Evolutionary conservation across 2,329 filamentous ascomycete species (phyloP), one percentile per base, ranked within the genome.

Genomic region (Hypoxylon sp.): DNA sequence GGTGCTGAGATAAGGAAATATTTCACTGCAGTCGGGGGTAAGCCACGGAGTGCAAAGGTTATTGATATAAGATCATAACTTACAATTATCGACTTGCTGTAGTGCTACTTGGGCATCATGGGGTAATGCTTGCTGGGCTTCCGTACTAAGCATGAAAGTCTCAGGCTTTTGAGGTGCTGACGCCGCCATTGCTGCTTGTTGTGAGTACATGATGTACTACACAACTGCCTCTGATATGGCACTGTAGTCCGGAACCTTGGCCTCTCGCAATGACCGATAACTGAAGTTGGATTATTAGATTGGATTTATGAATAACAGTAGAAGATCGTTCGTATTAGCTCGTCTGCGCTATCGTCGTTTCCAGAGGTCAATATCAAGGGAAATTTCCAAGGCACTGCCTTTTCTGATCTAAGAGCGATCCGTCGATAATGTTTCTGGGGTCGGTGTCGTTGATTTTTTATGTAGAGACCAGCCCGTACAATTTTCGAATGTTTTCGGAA

Each of bases 1-100:
- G 96, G 96, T 44, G 96, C 96, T 48, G 96, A 99, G 76, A 99
- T 97, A 83, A 99, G 92, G 83, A 99, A 99, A 84, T 98, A 99
- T 89, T 99, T 99, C 78, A 99, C 94, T 97, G 79, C 29, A 71
- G 64, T 61, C 51, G 4, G 29, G 31, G 35, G 65, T 77, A 70
- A 80, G 76, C 54, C 22, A 70, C 35, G 11, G 14, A 50, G 14
- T 13, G 14, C 10, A n/a, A 10, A 48, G 17, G 11, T n/a, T 35
- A 14, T 37, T 29, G 29, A 19, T 76, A 10, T 3, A 3, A 24
- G 19, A 17, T 55, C 44, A 10, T 17, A 44, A 87, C 94, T 83
- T 87, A 97, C 94, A 85, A 82, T 98, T 98, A 82, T 99, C 96
- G 74, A 99, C 96, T 83, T 99, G 96, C 82, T 98, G 95, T 74